A percentile compares a stretch with the other conserved stretches of the same genome.
Conservation (phyloP, 176 grass and related monocot species). For the Paspalum notatum region DNA sequence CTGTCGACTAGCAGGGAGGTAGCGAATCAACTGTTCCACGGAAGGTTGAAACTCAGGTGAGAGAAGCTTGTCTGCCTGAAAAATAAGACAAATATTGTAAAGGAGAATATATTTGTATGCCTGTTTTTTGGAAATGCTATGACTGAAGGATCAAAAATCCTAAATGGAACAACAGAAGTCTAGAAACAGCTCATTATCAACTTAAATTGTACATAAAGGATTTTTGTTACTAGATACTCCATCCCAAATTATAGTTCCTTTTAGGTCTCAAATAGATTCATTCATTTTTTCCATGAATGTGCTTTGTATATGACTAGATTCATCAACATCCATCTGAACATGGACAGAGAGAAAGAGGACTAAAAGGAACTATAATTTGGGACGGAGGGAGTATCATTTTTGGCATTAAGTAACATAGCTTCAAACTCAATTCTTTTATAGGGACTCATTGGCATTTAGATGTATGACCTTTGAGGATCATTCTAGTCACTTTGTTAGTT, state of each 20-base stretch:
- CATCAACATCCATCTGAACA: no score
- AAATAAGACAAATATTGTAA: not conserved
- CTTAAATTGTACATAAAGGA: conserved; percentile 15
- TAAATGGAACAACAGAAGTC: not conserved
- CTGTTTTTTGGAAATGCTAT: conserved; percentile 26
- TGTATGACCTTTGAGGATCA: not conserved
- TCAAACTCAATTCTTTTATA: not conserved
- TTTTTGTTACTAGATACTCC: not conserved
- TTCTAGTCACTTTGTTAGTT: not conserved
- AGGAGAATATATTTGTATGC: not conserved
- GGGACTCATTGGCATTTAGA: not conserved
- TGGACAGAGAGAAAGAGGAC: no score
- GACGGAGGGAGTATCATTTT: no score
- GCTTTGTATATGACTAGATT: no score
- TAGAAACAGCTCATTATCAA: conserved; percentile 19
- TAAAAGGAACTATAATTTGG: no score
- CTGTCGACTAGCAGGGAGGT: conserved; percentile 68
- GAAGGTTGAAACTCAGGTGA: conserved; percentile 92
- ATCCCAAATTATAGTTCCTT: no score
- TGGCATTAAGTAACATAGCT: not conserved
- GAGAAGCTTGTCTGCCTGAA: conserved; percentile 91
- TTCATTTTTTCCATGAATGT: no score
- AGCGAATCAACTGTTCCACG: conserved; percentile 74
- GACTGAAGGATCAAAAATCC: not conserved
- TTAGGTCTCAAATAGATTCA: no score